These are phyloP conservation scores for Silene uniflora DNA, from an alignment of 148 eudicot genomes.

Conservation along the genomic window DNA sequence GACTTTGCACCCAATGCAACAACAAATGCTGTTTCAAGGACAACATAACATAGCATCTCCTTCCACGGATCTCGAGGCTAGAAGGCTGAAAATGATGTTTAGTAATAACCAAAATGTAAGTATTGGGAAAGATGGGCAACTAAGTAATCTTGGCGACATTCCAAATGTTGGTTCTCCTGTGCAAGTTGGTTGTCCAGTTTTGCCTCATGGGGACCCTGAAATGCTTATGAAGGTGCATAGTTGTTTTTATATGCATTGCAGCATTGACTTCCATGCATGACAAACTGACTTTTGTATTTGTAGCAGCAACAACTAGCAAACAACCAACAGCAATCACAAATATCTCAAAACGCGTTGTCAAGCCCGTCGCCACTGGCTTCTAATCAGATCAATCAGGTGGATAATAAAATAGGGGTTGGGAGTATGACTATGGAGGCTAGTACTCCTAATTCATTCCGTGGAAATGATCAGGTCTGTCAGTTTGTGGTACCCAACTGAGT, in stretches of 20 bases:
- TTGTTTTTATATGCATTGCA: conserved; percentile 10
- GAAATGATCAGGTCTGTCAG: conserved; percentile 61
- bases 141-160: conserved; percentile 53
- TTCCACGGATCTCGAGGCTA: conserved; percentile 53
- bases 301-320: conserved; percentile 49
- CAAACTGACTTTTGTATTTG: conserved; percentile 2
- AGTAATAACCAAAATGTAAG: conserved; percentile 43
- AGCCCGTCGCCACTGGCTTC: conserved; percentile 51
- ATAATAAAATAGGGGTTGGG: conserved; percentile 43
- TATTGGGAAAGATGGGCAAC: conserved; percentile 61
- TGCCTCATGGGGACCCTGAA: conserved; percentile 51
- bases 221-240: conserved; percentile 46
- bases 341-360: conserved; percentile 45
- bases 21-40: conserved; percentile 53
- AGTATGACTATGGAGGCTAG: conserved; percentile 54
- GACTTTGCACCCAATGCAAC: conserved; percentile 51
- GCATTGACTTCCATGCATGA: conserved; percentile 1
- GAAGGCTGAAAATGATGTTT: conserved; percentile 57
- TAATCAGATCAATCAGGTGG: conserved; percentile 35
- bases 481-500: not conserved
- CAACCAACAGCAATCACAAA: conserved; percentile 46
- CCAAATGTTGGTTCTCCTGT: conserved; percentile 60
- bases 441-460: conserved; percentile 55
- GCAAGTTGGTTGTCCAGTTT: conserved; percentile 45
- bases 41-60: conserved; percentile 63